Percentiles rank a stretch among this genome's conserved stretches.
Evolutionary conservation across 257 asterid genomes (phyloP).

Genomic region (Nemophila menziesii): DNA sequence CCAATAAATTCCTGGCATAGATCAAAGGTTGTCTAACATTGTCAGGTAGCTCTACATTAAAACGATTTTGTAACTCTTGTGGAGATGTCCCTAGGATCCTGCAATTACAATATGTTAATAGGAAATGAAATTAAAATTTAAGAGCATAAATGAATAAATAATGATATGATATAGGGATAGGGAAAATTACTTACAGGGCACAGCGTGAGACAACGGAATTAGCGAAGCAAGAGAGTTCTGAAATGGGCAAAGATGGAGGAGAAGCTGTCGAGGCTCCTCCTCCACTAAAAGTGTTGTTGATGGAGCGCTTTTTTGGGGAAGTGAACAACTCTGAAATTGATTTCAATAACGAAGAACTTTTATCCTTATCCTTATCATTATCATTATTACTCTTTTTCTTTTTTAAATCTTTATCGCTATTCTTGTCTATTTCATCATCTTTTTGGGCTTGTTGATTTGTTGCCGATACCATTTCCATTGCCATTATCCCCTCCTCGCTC

Average conservation of each 20-base stretch:
- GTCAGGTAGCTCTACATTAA: constrained; percentile 48
- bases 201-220: constrained; percentile 61
- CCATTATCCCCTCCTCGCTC: too few relatives aligned
- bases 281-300: not conserved
- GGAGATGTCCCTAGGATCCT: constrained; percentile 54
- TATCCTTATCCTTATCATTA: too few relatives aligned
- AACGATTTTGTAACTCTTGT: constrained; percentile 40
- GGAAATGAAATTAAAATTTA: too few relatives aligned
- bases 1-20: constrained; percentile 67
- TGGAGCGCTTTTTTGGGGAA: not conserved
- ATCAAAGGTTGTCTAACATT: constrained; percentile 37
- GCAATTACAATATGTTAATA: constrained; percentile 6
- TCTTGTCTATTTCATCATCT: too few relatives aligned
- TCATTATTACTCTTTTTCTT: too few relatives aligned
- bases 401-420: too few relatives aligned
- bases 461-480: too few relatives aligned
- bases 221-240: constrained; percentile 54
- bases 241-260: constrained; percentile 12
- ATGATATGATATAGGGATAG: not conserved
- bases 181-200: constrained; percentile 28
- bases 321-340: not conserved
- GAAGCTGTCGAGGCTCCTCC: not conserved
- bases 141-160: too few relatives aligned
- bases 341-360: not conserved
- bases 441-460: too few relatives aligned